phyloP scores from a whole-genome alignment of 805 yeast genomes.

The Wickerhamomyces alni region DNA sequence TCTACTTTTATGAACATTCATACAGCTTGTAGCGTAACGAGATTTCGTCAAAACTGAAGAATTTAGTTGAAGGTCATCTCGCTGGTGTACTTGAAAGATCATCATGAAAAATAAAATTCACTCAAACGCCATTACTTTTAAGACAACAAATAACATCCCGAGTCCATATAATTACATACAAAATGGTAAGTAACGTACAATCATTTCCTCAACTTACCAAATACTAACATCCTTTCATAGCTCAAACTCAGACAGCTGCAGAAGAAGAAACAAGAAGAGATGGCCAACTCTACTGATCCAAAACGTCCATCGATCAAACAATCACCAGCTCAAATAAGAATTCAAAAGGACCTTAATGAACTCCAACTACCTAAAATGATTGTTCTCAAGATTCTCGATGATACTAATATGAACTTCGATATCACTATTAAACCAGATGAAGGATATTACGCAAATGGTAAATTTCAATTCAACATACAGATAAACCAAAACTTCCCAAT shows the following conservation, averaged over 20 bases:
- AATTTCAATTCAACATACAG: constrained; percentile 60
- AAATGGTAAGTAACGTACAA: too few relatives aligned
- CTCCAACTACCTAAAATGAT: constrained; percentile 56
- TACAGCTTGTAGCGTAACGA: too few relatives aligned
- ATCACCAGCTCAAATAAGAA: constrained; percentile 66
- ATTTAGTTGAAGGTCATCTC: too few relatives aligned
- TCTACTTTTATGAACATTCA: too few relatives aligned
- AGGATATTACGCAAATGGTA: constrained; percentile 67
- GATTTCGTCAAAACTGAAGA: too few relatives aligned
- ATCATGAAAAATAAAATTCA: too few relatives aligned
- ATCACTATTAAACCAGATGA: constrained; percentile 58
- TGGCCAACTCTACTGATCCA: constrained; percentile 3
- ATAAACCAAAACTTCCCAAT: constrained; percentile 79
- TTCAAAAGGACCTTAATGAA: constrained; percentile 72
- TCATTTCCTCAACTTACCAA: too few relatives aligned
- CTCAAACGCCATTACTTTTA: too few relatives aligned
- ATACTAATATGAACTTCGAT: constrained; percentile 51
- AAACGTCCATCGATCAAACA: constrained; percentile 17
- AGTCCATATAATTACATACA: too few relatives aligned
- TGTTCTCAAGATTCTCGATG: constrained; percentile 43
- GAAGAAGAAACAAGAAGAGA: constrained; percentile 48
- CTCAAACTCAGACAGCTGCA: constrained; percentile 55
- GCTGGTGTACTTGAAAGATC: too few relatives aligned
- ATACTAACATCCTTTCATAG: constrained; percentile 23
- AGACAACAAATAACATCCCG: too few relatives aligned